phyloP scores from a whole-genome alignment of 176 grass and related monocot species.

The Coix lacrymajobi region DNA sequence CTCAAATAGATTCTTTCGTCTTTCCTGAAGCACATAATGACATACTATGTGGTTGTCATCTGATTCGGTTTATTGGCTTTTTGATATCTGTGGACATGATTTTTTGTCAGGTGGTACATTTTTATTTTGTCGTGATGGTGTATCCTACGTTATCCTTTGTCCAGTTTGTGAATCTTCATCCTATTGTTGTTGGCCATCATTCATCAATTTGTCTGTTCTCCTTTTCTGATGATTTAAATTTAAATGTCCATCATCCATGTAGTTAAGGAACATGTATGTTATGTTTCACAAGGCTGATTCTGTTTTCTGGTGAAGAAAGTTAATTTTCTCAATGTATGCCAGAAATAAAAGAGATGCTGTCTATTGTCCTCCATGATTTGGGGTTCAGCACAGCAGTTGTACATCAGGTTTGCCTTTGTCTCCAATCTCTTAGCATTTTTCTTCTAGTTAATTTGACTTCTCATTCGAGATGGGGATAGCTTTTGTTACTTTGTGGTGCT shows the following conservation, averaged over 20 bases:
- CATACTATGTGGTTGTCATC: background rate
- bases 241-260: background rate
- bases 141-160: background rate
- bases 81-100: background rate
- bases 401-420: constrained; percentile 63
- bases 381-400: constrained; percentile 82
- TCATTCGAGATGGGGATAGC: background rate
- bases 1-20: constrained; percentile 6
- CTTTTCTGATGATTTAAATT: background rate
- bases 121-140: background rate
- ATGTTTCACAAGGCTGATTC: background rate
- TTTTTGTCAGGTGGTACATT: background rate
- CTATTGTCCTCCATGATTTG: constrained; percentile 73
- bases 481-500: background rate
- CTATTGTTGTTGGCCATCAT: background rate
- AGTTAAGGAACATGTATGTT: background rate
- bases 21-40: constrained; percentile 3
- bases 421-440: constrained; percentile 1
- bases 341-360: constrained; percentile 97
- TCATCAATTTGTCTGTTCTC: background rate
- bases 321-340: constrained; percentile 27
- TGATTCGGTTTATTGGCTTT: background rate
- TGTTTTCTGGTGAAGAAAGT: constrained; percentile 2
- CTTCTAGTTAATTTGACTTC: background rate
- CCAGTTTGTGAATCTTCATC: background rate